Base-by-base conservation (phyloP, 2,329 filamentous ascomycete species). In the Alternaria incomplexa region DNA sequence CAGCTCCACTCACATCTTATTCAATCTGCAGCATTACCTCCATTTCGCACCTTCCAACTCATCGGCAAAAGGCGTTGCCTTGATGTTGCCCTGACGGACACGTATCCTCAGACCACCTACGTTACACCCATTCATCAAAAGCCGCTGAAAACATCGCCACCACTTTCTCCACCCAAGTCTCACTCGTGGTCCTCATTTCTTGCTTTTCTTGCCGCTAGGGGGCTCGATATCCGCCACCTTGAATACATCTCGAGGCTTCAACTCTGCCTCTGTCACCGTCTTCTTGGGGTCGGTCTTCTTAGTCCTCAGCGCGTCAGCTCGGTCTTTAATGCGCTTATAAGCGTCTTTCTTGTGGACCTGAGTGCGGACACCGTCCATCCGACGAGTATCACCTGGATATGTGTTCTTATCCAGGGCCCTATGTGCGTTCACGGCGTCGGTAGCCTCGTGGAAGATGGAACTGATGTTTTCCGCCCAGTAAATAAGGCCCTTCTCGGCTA, bases 1-100 rank as follows among this genome's bases (percentile, higher is more conserved):
- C 15, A 3, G 3, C 1, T 7, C 1, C 15, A 36, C 32, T n/a
- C 32, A 40, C 4, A 0, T 1, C 4, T 5, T 10, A 2, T n/a
- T 1, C 15, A n/a, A n/a, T 5, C 8, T n/a, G 0, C 32, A 40
- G 32, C 32, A 1, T 4, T 36, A 36, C 32, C 15, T n/a, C 0
- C 32, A 9, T 2, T 36, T 4, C 1, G 0, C 8, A n/a, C 6
- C 13, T 36, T n/a, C 8, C 15, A 9, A 4, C 15, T 36, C 32
- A n/a, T 36, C 4, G 15, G 15, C 15, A 2, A n/a, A 3, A 36
- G 32, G 0, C 32, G 32, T n/a, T 36, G 32, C 7, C 32, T 8
- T n/a, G 7, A 36, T n/a, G 15, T 36, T 4, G 8, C 15, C 15
- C 15, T 4, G 7, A n/a, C 32, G 15, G 8, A 36, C 32, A 36